These are phyloP conservation scores for Ceratocystis destructans DNA, from an alignment of 2,329 filamentous ascomycete genomes.

Conservation along the genomic window DNA sequence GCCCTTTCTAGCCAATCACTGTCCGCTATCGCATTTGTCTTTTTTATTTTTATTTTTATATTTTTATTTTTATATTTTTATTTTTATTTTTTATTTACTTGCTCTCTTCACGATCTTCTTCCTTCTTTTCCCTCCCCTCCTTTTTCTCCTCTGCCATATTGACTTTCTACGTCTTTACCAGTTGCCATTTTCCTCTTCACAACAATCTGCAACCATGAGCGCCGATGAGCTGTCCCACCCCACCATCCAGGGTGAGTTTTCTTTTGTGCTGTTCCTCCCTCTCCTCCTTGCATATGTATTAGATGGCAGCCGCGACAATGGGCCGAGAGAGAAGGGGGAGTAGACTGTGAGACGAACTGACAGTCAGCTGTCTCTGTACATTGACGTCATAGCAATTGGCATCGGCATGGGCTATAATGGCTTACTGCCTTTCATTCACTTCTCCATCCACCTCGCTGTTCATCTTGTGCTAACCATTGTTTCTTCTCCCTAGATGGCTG, in stretches of 20 bases:
- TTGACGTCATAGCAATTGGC: background rate
- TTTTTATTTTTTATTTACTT: background rate
- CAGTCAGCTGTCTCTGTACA: background rate
- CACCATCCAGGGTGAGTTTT: constrained; percentile 43
- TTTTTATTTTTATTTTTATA: background rate
- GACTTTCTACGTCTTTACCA: background rate
- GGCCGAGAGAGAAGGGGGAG: background rate
- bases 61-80: background rate
- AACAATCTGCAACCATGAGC: constrained; percentile 30
- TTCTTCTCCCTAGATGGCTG: constrained; percentile 63
- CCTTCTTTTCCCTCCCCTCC: background rate
- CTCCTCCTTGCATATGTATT: background rate
- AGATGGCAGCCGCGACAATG: background rate
- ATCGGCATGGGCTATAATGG: too few relatives aligned
- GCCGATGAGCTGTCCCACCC: constrained; percentile 37
- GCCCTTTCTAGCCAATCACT: background rate
- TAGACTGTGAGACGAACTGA: background rate
- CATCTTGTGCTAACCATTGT: constrained; percentile 7
- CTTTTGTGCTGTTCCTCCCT: background rate
- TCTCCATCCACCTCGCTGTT: background rate
- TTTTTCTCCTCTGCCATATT: background rate
- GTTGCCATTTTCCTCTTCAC: background rate
- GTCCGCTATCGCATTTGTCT: background rate
- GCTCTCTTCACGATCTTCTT: background rate
- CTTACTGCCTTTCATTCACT: too few relatives aligned